phyloP scores from a whole-genome alignment of 495 filamentous ascomycete genomes.

The Penicillium manginii region DNA sequence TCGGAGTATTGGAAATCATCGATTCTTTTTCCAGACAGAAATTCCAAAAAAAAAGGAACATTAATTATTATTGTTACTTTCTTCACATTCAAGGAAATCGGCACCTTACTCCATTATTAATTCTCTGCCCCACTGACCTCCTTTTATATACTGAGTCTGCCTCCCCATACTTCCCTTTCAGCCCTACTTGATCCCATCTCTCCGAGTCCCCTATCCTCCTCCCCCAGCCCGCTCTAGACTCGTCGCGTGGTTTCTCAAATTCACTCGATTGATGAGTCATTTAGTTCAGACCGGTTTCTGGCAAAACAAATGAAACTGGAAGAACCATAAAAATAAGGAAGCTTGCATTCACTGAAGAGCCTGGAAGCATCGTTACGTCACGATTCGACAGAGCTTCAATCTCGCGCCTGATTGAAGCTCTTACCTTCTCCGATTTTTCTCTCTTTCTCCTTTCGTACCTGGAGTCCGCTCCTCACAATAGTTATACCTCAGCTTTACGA shows the following conservation, averaged over 20 bases:
- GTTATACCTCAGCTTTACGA: constrained; percentile 5
- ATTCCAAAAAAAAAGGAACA: not conserved
- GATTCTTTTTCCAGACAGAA: constrained; percentile 3
- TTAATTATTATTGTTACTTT: not conserved
- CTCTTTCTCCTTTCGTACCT: constrained; percentile 8
- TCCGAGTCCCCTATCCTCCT: constrained; percentile 1
- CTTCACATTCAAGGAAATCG: constrained; percentile 2
- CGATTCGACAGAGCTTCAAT: constrained; percentile 31
- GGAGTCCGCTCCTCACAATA: not conserved
- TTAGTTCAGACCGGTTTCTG: not conserved
- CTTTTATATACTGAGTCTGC: constrained; percentile 20
- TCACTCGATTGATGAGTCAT: constrained; percentile 3
- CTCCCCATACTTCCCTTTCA: constrained; percentile 28
- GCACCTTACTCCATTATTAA: constrained; percentile 16
- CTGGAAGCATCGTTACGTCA: constrained; percentile 32
- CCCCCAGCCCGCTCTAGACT: not conserved
- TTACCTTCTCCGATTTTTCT: not conserved
- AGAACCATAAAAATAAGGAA: constrained; percentile 4
- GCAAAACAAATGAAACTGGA: not conserved
- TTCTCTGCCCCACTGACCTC: constrained; percentile 11
- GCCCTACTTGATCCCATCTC: constrained; percentile 21
- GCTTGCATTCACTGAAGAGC: constrained; percentile 12
- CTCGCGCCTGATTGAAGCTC: constrained; percentile 19
- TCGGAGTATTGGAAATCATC: constrained; percentile 33
- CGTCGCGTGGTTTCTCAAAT: not conserved